A percentile compares a stretch with the other conserved stretches of the same genome.
Conservation (phyloP, 345 rosid genomes). For the Dipteronia sinensis region DNA sequence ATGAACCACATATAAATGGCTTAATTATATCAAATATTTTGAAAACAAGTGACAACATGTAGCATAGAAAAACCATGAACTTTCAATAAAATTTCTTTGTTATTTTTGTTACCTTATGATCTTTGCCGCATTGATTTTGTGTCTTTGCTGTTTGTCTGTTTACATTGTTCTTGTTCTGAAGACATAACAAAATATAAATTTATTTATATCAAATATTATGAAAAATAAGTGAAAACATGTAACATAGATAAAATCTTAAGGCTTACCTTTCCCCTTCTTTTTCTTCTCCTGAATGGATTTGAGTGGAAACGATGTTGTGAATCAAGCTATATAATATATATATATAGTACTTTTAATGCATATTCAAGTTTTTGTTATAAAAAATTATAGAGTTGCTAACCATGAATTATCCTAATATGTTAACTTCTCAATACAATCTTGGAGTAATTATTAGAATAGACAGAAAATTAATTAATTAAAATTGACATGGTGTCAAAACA, state of each 20-base stretch:
- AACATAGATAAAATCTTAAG: neutral
- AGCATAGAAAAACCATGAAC: no score
- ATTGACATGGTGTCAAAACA: neutral
- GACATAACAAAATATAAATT: neutral
- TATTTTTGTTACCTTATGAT: neutral
- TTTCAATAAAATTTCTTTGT: no score
- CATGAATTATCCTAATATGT: neutral
- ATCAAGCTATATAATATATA: neutral
- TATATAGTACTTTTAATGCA: neutral
- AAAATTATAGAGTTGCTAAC: neutral
- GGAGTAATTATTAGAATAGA: neutral
- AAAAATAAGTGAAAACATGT: neutral
- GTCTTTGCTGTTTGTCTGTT: neutral
- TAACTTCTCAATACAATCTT: neutral
- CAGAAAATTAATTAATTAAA: neutral
- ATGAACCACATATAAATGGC: no score
- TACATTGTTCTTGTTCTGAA: neutral
- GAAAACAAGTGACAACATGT: no score
- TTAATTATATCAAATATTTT: no score
- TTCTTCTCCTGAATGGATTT: neutral
- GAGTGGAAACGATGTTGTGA: neutral
- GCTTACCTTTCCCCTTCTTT: slow-evolving; percentile 3
- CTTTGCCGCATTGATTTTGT: neutral
- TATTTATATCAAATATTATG: neutral
- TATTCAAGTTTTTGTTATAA: neutral